phyloP scores from a whole-genome alignment of 2,329 filamentous ascomycete species.

The Paecilomyces sp. region DNA sequence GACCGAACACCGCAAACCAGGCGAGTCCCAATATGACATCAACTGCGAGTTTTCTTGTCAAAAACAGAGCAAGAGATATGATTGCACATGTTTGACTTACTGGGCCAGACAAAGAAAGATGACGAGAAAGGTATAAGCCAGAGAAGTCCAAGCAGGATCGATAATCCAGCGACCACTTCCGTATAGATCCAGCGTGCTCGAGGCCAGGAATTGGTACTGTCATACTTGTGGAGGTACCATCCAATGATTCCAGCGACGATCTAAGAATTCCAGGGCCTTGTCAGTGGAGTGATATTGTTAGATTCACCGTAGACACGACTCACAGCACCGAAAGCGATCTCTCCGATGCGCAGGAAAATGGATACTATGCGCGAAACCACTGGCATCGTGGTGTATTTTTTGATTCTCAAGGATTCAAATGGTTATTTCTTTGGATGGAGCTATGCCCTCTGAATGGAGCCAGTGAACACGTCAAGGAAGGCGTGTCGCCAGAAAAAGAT shows the following conservation, averaged over 20 bases:
- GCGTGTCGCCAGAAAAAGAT: background rate
- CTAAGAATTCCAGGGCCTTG: conserved; percentile 17
- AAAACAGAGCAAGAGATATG: conserved; percentile 2
- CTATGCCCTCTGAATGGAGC: background rate
- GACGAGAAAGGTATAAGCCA: conserved; percentile 66
- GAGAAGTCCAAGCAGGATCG: conserved; percentile 61
- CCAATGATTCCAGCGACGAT: conserved; percentile 62
- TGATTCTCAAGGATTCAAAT: background rate
- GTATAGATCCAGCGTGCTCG: conserved; percentile 67
- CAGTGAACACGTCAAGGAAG: background rate
- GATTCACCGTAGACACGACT: conserved; percentile 15
- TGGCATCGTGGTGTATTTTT: conserved; percentile 31
- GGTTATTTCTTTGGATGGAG: background rate
- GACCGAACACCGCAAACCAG: background rate
- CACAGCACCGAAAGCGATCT: conserved; percentile 66
- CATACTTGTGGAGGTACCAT: conserved; percentile 52
- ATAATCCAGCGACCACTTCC: conserved; percentile 61
- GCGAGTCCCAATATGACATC: conserved; percentile 62
- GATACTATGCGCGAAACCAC: conserved; percentile 49
- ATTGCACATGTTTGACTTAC: conserved; percentile 17
- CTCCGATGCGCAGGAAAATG: conserved; percentile 51
- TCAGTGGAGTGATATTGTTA: conserved; percentile 16
- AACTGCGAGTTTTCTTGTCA: conserved; percentile 24
- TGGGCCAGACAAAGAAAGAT: conserved; percentile 62
- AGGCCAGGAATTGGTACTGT: conserved; percentile 44